These are phyloP conservation scores for Pichia occidentalis DNA, from an alignment of 805 yeast genomes.

Conservation along the genomic window DNA sequence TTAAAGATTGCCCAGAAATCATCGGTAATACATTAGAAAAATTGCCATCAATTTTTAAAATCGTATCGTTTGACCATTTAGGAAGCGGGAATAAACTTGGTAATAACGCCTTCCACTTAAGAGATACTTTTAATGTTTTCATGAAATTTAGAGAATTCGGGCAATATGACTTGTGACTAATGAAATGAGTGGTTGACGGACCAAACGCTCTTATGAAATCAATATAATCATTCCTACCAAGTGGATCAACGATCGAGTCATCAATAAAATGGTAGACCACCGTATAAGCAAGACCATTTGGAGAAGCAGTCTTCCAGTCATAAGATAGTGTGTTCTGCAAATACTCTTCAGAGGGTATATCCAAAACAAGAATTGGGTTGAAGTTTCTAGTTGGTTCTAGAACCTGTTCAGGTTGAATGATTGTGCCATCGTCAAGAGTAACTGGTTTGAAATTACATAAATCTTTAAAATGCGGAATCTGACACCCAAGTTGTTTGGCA, in stretches of 20 bases:
- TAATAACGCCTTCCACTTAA: conserved; percentile 54
- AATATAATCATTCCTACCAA: conserved; percentile 35
- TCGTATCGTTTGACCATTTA: conserved; percentile 26
- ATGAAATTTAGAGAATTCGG: conserved; percentile 56
- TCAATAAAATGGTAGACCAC: conserved; percentile 74
- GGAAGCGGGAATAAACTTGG: conserved; percentile 39
- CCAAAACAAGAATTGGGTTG: conserved; percentile 59
- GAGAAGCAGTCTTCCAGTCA: conserved; percentile 19
- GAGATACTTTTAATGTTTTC: conserved; percentile 44
- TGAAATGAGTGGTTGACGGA: conserved; percentile 45
- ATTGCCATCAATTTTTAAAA: conserved; percentile 21
- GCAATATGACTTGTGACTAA: conserved; percentile 65
- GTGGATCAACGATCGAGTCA: conserved; percentile 38
- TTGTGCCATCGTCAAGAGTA: conserved; percentile 49
- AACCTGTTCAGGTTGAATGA: conserved; percentile 64
- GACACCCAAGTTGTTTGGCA: conserved; percentile 65
- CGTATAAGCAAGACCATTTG: conserved; percentile 24
- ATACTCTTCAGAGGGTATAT: conserved; percentile 56
- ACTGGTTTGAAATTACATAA: conserved; percentile 58
- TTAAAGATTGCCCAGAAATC: conserved; percentile 25
- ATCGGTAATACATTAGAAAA: conserved; percentile 21
- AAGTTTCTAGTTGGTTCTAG: conserved; percentile 54
- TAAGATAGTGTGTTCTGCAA: conserved; percentile 27
- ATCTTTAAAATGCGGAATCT: conserved; percentile 50
- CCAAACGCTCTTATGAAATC: conserved; percentile 52